Conservation (phyloP, 805 yeast genomes). For the Saccharomycopsis olivae region DNA sequence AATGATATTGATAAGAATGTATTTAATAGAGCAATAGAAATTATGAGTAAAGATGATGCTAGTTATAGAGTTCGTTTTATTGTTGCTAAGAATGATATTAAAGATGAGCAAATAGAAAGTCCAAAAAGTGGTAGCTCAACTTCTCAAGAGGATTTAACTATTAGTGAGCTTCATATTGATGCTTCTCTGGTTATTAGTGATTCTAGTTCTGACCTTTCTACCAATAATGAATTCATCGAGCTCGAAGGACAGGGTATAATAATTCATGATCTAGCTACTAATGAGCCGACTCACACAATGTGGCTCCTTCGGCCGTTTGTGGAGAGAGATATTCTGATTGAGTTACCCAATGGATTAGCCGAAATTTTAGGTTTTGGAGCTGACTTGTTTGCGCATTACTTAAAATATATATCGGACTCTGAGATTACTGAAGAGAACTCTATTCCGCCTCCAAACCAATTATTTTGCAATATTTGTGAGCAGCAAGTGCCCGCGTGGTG, state of each 20-base stretch:
- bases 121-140: neutral
- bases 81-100: conserved; percentile 31
- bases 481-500: conserved; percentile 91
- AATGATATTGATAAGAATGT: conserved; percentile 51
- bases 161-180: neutral
- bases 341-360: conserved; percentile 60
- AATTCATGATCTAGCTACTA: conserved; percentile 49
- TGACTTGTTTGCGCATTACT: conserved; percentile 67
- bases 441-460: conserved; percentile 72
- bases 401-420: conserved; percentile 50
- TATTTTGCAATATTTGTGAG: conserved; percentile 89
- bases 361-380: conserved; percentile 83
- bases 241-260: conserved; percentile 92
- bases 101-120: neutral
- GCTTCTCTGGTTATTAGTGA: neutral
- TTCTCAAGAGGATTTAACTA: conserved; percentile 1
- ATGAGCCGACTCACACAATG: conserved; percentile 71
- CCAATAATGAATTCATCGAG: conserved; percentile 55
- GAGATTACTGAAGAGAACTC: conserved; percentile 52
- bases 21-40: conserved; percentile 56
- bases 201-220: conserved; percentile 31
- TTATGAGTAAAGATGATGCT: conserved; percentile 63
- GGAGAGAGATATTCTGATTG: conserved; percentile 41
- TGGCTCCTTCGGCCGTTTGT: conserved; percentile 82
- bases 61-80: conserved; percentile 70